Percentiles rank a stretch among this genome's conserved stretches.
phyloP scores from a whole-genome alignment of 2,329 filamentous ascomycete species.

The Tolypocladium amazonense region DNA sequence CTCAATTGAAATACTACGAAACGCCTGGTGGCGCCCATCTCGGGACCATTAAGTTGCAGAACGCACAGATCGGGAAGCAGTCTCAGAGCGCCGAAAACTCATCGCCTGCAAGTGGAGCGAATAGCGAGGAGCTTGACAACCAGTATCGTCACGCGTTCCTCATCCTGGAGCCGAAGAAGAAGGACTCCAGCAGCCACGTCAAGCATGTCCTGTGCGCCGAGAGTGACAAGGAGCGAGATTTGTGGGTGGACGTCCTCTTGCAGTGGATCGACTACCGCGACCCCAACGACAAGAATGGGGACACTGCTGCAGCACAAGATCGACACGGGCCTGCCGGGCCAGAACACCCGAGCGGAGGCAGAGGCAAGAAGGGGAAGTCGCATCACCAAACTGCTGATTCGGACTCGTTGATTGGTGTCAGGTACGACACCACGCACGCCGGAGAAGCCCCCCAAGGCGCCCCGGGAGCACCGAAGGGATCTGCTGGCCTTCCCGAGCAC shows the following conservation, averaged over 20 bases:
- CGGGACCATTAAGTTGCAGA: slow-evolving; percentile 84
- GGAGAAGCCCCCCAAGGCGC: slow-evolving; percentile 38
- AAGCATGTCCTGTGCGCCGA: slow-evolving; percentile 94
- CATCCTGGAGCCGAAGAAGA: slow-evolving; percentile 90
- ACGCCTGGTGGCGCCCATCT: slow-evolving; percentile 80
- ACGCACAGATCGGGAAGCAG: slow-evolving; percentile 91
- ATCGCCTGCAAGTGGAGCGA: slow-evolving; percentile 44
- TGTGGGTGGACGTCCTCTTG: slow-evolving; percentile 84
- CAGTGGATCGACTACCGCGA: slow-evolving; percentile 77
- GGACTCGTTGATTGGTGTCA: slow-evolving; percentile 44
- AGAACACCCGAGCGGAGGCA: slow-evolving; percentile 12
- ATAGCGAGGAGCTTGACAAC: slow-evolving; percentile 71
- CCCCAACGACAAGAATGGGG: slow-evolving; percentile 33
- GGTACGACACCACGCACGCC: slow-evolving; percentile 45
- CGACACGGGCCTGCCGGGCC: slow-evolving; percentile 22
- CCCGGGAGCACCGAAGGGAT: slow-evolving; percentile 24
- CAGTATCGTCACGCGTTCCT: slow-evolving; percentile 96
- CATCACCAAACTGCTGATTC: slow-evolving; percentile 26
- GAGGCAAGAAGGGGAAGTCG: slow-evolving; percentile 19
- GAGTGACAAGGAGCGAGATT: slow-evolving; percentile 82
- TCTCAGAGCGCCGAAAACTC: slow-evolving; percentile 40
- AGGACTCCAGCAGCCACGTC: slow-evolving; percentile 78
- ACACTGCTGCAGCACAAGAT: slow-evolving; percentile 21
- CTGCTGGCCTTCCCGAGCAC: slow-evolving; percentile 22
- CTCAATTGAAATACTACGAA: slow-evolving; percentile 80